phyloP scores from a whole-genome alignment of 2,329 filamentous ascomycete genomes.

The Pestalotiopsis sp. region DNA sequence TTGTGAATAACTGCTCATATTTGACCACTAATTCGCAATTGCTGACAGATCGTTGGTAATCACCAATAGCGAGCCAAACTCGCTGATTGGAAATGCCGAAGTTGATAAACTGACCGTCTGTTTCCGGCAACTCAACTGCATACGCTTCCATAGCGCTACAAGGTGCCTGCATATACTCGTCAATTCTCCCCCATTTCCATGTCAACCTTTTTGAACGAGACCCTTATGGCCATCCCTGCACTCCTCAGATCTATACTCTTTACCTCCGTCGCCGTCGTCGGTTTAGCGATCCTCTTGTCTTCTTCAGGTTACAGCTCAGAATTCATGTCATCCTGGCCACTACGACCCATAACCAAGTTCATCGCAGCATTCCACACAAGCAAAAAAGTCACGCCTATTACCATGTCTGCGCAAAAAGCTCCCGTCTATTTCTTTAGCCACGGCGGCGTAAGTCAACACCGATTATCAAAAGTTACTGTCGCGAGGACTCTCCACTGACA shows the following conservation, averaged over 20 bases:
- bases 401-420: slow-evolving; percentile 28
- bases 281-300: slow-evolving; percentile 26
- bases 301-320: slow-evolving; percentile 15
- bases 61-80: background rate
- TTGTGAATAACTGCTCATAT: background rate
- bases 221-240: background rate
- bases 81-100: background rate
- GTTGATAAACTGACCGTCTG: background rate
- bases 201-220: background rate
- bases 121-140: background rate
- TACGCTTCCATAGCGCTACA: background rate
- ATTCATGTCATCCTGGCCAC: slow-evolving; percentile 20
- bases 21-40: background rate
- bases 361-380: slow-evolving; percentile 14
- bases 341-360: slow-evolving; percentile 16
- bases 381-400: slow-evolving; percentile 10
- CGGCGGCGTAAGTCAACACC: slow-evolving; percentile 42
- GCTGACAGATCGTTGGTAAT: slow-evolving; percentile 34
- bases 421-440: slow-evolving; percentile 54
- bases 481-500: background rate
- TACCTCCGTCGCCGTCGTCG: slow-evolving; percentile 17
- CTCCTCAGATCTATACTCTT: slow-evolving; percentile 14
- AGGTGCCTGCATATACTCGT: background rate
- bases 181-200: background rate
- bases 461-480: background rate